Conservation (phyloP, 2,329 filamentous ascomycete genomes). For the Alternaria postmessia region DNA sequence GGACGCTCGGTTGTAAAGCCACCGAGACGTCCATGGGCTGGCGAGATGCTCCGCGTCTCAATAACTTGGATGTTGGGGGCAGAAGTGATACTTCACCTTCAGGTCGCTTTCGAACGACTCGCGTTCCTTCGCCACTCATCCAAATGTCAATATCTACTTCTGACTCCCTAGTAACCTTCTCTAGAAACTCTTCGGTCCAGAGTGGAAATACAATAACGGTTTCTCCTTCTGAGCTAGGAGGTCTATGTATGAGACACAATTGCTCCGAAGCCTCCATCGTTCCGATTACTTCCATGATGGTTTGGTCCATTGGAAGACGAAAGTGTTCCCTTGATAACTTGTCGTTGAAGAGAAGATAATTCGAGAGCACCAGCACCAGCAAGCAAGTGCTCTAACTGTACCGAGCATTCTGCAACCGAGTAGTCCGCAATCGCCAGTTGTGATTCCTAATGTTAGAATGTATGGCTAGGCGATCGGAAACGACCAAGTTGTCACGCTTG, state of each 20-base stretch:
- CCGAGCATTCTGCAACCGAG: background rate
- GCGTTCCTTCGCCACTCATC: background rate
- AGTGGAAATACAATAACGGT: background rate
- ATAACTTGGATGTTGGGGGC: background rate
- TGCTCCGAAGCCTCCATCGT: background rate
- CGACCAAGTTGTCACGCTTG: background rate
- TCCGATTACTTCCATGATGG: background rate
- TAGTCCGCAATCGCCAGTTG: background rate
- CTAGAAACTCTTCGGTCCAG: background rate
- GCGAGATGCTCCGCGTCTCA: background rate
- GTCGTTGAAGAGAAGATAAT: background rate
- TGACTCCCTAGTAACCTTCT: background rate
- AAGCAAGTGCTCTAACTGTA: background rate
- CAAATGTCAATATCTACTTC: background rate
- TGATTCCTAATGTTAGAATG: background rate
- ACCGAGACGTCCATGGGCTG: background rate
- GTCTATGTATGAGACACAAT: background rate
- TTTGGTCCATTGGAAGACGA: background rate
- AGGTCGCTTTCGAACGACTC: background rate
- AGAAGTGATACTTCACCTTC: background rate
- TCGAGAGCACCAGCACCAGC: background rate
- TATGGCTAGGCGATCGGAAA: background rate
- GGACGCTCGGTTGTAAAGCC: constrained; percentile 1
- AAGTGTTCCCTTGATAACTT: background rate
- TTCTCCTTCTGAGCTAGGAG: background rate